phyloP scores from a whole-genome alignment of 371 early-diverging fungal genomes.

The Mucor piriformis region DNA sequence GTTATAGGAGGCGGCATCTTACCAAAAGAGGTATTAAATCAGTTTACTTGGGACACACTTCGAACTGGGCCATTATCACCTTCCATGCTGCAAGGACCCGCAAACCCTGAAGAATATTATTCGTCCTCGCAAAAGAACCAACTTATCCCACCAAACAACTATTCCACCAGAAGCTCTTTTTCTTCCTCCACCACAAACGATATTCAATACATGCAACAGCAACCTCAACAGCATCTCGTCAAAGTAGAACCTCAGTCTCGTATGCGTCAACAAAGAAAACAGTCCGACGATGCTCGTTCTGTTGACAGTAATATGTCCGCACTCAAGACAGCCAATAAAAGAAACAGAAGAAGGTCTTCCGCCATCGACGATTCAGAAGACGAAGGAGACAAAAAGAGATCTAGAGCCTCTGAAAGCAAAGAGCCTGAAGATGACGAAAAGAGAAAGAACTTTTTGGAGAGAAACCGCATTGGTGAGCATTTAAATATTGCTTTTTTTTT shows the following conservation, averaged over 20 bases:
- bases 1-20: slow-evolving; percentile 42
- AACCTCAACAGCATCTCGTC: neutral
- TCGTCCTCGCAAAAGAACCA: neutral
- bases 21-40: slow-evolving; percentile 50
- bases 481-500: neutral
- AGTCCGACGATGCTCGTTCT: slow-evolving; percentile 17
- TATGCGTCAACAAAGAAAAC: slow-evolving; percentile 14
- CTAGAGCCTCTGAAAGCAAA: slow-evolving; percentile 19
- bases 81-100: slow-evolving; percentile 75
- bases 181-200: slow-evolving; percentile 5
- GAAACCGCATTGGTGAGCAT: slow-evolving; percentile 75
- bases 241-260: neutral
- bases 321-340: slow-evolving; percentile 8
- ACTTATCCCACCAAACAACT: neutral
- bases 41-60: slow-evolving; percentile 67
- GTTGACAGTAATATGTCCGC: slow-evolving; percentile 18
- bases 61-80: slow-evolving; percentile 79
- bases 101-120: slow-evolving; percentile 45
- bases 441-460: slow-evolving; percentile 80
- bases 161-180: slow-evolving; percentile 6
- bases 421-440: slow-evolving; percentile 64
- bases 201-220: slow-evolving; percentile 14
- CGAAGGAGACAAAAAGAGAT: slow-evolving; percentile 16
- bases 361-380: slow-evolving; percentile 6
- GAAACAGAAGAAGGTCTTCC: slow-evolving; percentile 23